Evolutionary conservation across 768 basidiomycete species (phyloP).

Genomic region (Psilocybe cubensis): DNA sequence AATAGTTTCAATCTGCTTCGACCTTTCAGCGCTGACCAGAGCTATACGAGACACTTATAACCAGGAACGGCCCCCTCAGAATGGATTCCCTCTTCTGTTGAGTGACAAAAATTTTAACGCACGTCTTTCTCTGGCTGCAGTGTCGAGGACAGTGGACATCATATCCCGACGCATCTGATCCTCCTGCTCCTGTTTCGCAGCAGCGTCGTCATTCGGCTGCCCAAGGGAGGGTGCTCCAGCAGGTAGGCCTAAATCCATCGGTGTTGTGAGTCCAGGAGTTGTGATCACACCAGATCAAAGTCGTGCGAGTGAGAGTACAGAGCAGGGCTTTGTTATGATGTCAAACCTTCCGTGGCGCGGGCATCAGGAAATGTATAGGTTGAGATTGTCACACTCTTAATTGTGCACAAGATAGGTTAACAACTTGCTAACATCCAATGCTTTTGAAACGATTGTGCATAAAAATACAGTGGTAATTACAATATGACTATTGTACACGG

Average conservation of each 20-base stretch:
- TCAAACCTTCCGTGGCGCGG: neutral
- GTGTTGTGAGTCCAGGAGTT: neutral
- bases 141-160: conserved; percentile 77
- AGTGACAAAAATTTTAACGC: conserved; percentile 24
- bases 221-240: neutral
- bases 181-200: conserved; percentile 61
- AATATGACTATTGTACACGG: neutral
- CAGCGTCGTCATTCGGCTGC: conserved; percentile 45
- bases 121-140: conserved; percentile 83
- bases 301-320: neutral
- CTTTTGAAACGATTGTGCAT: neutral
- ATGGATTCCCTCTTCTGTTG: neutral
- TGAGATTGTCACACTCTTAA: no score
- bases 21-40: conserved; percentile 82
- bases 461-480: neutral
- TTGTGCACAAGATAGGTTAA: no score
- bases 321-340: neutral
- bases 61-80: neutral
- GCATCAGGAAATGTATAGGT: neutral
- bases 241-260: conserved; percentile 12
- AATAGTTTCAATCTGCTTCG: conserved; percentile 78
- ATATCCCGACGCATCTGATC: conserved; percentile 79
- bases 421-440: no score
- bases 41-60: conserved; percentile 80
- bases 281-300: neutral